Evolutionary conservation across 768 basidiomycete species (phyloP), one percentile per base, ranked within the genome.

Genomic region (Fomitopsis serialis): DNA sequence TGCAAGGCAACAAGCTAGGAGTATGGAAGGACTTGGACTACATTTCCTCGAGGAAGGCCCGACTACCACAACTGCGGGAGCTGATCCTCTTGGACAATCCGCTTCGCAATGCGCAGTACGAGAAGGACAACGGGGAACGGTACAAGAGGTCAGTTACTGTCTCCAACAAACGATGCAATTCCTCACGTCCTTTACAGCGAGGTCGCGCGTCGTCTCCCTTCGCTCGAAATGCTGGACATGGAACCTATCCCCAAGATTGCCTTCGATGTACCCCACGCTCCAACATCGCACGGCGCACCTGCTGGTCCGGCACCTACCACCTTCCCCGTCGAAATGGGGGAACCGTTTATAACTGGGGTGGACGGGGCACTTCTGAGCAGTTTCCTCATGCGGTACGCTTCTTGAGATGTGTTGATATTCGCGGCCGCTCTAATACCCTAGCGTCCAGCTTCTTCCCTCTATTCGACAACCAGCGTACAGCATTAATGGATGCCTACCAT

Each of bases 201-300:
- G 57, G 78, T 96, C 54, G 77, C 82, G 12, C 79, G 87, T 42
- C 84, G 90, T 42, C 94, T 98, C 64, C 78, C 89, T 1, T 80
- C 89, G 27, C 69, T 98, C 37, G 81, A 85, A 52, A 87, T 95
- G 55, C 76, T 98, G 52, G 96, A 98, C 66, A 81, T 84, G 57
- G 85, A 88, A 65, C 77, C 89, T 7, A 82, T 98, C 45, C 73
- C 81, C 5, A 76, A 86, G 64, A 92, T 96, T 53, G 80, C 82
- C 1, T 95, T 94, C 58, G 92, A 90, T 60, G 78, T 83, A 15
- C 82, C 86, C 8, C 74, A 80, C 34, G 64, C 80, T 40, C 74
- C 84, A 34, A 63, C 74, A 32, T 69, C 79, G 50, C 56, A 68
- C n/a, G 52, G 76, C 48, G 42, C 58, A 36, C 51, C 62, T 2